phyloP scores from a whole-genome alignment of 208 protist species.

The Angomonas ambiguus region DNA sequence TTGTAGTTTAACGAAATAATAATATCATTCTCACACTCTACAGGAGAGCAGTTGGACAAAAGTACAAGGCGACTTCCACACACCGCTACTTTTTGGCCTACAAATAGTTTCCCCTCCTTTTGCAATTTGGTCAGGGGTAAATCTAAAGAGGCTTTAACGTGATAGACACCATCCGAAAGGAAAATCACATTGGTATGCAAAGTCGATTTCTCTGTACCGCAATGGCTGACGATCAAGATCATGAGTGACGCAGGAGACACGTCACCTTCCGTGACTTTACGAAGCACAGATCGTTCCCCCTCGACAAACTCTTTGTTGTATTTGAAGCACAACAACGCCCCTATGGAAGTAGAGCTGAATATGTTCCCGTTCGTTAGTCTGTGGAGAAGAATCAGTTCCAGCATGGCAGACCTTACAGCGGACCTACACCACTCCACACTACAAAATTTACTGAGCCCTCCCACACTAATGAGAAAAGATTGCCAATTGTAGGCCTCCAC shows the following conservation, averaged over 20 bases:
- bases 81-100: conserved; percentile 53
- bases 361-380: neutral
- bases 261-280: conserved; percentile 66
- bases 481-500: neutral
- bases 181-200: conserved; percentile 57
- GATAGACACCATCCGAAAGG: conserved; percentile 74
- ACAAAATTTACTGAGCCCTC: neutral
- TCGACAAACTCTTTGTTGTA: conserved; percentile 82
- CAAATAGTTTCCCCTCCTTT: conserved; percentile 44
- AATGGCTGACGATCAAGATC: conserved; percentile 42
- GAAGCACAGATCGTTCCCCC: conserved; percentile 52
- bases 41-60: conserved; percentile 34
- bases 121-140: conserved; percentile 66
- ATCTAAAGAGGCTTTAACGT: conserved; percentile 57
- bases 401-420: neutral
- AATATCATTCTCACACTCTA: conserved; percentile 43
- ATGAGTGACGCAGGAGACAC: conserved; percentile 49
- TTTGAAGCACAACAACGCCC: conserved; percentile 49
- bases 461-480: neutral
- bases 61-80: conserved; percentile 60
- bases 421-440: neutral
- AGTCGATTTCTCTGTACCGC: conserved; percentile 35
- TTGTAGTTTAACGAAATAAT: conserved; percentile 75
- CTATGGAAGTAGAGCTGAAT: neutral
- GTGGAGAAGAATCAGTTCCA: neutral